Evolutionary conservation across 2,329 filamentous ascomycete species (phyloP).

Genomic region (Xylaria hypoxylon): DNA sequence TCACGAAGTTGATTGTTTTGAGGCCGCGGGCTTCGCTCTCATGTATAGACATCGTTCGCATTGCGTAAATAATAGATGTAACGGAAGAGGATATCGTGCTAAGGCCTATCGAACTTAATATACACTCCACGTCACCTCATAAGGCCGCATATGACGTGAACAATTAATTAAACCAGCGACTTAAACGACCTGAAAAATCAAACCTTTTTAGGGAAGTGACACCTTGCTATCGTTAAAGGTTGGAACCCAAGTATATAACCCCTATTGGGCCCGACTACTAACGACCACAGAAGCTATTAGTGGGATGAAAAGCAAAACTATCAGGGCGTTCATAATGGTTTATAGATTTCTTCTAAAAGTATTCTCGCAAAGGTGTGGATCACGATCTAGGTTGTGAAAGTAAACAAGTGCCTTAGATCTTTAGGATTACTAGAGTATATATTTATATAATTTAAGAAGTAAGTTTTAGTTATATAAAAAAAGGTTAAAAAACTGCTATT

Average conservation of each 20-base stretch:
- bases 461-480: too few species aligned
- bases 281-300: neutral
- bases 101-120: neutral
- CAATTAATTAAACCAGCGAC: neutral
- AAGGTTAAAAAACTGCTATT: too few species aligned
- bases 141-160: neutral
- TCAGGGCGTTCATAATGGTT: too few species aligned
- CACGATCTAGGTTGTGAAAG: too few species aligned
- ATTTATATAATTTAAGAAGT: too few species aligned
- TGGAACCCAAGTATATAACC: neutral
- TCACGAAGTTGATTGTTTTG: slow-evolving; percentile 3
- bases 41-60: neutral
- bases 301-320: neutral
- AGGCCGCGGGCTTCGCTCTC: neutral
- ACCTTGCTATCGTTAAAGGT: neutral
- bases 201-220: neutral
- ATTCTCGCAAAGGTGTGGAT: too few species aligned
- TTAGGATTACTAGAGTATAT: too few species aligned
- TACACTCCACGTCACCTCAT: slow-evolving; percentile 2
- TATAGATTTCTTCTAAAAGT: too few species aligned
- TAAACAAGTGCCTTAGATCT: too few species aligned
- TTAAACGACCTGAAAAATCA: neutral
- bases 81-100: neutral
- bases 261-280: neutral
- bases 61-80: neutral